Evolutionary conservation across 805 yeast genomes (phyloP).

Genomic region (Grigorovia yakushimaensis): DNA sequence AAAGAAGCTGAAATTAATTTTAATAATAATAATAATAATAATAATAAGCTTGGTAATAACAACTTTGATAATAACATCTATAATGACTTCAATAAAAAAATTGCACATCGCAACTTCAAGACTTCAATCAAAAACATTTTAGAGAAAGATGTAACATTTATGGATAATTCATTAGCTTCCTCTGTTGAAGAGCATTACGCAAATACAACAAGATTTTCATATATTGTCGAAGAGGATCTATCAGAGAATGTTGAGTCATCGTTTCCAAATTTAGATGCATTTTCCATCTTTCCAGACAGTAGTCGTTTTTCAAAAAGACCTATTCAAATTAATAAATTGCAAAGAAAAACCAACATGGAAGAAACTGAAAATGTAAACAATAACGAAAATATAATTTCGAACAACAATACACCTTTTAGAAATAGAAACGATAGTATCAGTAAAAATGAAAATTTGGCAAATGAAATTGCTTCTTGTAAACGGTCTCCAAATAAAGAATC

Average conservation of each 20-base stretch:
- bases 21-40: not conserved
- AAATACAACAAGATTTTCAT: slow-evolving; percentile 22
- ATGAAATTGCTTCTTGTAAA: too few species aligned
- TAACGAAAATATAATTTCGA: too few species aligned
- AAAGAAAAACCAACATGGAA: too few species aligned
- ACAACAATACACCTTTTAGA: too few species aligned
- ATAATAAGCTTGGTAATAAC: too few species aligned
- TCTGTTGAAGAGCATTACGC: slow-evolving; percentile 25
- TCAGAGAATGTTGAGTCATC: not conserved
- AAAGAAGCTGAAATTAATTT: not conserved
- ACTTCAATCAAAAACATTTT: slow-evolving; percentile 3
- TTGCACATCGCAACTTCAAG: not conserved
- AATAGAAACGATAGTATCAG: too few species aligned
- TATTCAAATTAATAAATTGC: not conserved
- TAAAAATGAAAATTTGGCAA: too few species aligned
- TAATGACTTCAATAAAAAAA: too few species aligned
- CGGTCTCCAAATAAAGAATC: too few species aligned
- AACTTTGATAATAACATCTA: too few species aligned
- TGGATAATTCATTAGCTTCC: slow-evolving; percentile 13
- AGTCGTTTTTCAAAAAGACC: not conserved
- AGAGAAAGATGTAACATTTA: slow-evolving; percentile 8
- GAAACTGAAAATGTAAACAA: too few species aligned
- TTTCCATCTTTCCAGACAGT: not conserved
- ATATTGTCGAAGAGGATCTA: slow-evolving; percentile 25
- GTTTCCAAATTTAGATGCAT: not conserved